Evolutionary conservation across 768 basidiomycete species (phyloP).

Genomic region (Lactifluus volemus): DNA sequence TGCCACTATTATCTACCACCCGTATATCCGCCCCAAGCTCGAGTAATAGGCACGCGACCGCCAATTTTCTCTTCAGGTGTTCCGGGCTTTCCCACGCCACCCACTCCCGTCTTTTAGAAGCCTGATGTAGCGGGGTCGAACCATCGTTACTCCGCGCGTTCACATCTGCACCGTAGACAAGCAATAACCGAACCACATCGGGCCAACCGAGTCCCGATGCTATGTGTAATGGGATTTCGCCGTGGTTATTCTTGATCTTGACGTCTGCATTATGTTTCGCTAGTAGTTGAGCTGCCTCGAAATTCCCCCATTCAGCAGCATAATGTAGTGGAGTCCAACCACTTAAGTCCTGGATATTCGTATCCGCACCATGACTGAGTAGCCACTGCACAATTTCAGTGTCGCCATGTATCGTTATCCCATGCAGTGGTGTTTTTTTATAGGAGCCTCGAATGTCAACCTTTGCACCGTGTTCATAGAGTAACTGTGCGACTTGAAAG

Average conservation of each 20-base stretch:
- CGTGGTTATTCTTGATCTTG: slow-evolving; percentile 19
- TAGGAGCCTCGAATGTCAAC: background rate
- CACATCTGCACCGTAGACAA: background rate
- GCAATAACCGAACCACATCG: background rate
- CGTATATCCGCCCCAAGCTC: background rate
- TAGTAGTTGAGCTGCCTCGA: background rate
- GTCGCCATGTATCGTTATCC: background rate
- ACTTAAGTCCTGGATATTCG: background rate
- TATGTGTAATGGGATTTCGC: background rate
- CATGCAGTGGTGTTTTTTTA: background rate
- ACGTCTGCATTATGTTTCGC: background rate
- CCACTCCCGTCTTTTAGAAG: too few species aligned
- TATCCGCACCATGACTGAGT: background rate
- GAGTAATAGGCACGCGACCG: background rate
- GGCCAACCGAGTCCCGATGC: background rate
- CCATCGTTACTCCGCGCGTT: background rate
- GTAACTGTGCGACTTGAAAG: background rate
- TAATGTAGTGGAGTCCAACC: background rate
- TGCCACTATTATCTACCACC: background rate
- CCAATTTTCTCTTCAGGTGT: background rate
- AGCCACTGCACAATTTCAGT: background rate
- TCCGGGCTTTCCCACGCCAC: too few species aligned
- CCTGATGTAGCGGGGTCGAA: background rate
- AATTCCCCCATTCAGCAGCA: background rate
- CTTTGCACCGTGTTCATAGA: background rate